Conservation (phyloP, 2,329 filamentous ascomycete genomes). For the Xylaria digitata region DNA sequence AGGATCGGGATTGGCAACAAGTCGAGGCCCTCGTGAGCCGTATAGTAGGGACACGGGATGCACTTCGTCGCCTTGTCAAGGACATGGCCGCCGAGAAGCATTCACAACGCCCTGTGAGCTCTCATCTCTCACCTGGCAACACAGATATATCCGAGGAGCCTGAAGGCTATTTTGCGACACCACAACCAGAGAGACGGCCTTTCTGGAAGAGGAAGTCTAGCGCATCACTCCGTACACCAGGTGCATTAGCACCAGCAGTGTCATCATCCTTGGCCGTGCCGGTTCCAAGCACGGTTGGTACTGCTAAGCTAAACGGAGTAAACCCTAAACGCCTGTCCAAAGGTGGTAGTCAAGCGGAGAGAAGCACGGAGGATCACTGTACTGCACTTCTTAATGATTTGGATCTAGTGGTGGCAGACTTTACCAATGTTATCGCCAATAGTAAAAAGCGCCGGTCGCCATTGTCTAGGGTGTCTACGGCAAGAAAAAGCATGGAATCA, state of each 20-base stretch:
- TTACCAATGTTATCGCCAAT: slow-evolving; percentile 78
- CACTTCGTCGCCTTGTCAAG: slow-evolving; percentile 84
- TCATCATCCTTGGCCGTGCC: slow-evolving; percentile 58
- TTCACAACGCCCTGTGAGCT: slow-evolving; percentile 50
- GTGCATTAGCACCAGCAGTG: slow-evolving; percentile 54
- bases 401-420: slow-evolving; percentile 84
- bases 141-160: slow-evolving; percentile 60
- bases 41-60: slow-evolving; percentile 88
- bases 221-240: slow-evolving; percentile 57
- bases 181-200: slow-evolving; percentile 69
- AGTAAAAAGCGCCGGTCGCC: slow-evolving; percentile 80
- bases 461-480: slow-evolving; percentile 61
- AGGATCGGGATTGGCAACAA: slow-evolving; percentile 82
- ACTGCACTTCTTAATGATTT: slow-evolving; percentile 85
- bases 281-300: slow-evolving; percentile 52
- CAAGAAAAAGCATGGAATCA: slow-evolving; percentile 80
- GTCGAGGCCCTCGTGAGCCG: slow-evolving; percentile 88
- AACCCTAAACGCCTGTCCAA: slow-evolving; percentile 53
- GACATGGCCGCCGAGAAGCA: slow-evolving; percentile 78
- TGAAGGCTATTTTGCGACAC: slow-evolving; percentile 65
- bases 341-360: slow-evolving; percentile 63
- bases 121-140: slow-evolving; percentile 56
- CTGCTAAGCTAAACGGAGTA: slow-evolving; percentile 49
- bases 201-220: slow-evolving; percentile 96
- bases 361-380: slow-evolving; percentile 82